Conservation (phyloP, 345 rosid genomes). For the Excoecaria agallocha region DNA sequence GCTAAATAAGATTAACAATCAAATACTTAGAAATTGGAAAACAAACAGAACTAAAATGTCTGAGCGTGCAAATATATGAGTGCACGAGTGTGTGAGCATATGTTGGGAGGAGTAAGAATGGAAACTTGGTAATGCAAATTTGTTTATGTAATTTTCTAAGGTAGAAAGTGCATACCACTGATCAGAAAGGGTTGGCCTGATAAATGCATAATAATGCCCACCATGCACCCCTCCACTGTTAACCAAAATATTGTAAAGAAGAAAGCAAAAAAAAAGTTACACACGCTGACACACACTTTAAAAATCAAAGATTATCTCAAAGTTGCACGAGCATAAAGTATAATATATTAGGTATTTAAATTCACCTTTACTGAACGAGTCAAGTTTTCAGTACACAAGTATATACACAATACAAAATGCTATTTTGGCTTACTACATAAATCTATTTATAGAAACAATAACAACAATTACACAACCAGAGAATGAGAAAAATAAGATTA, state of each 20-base stretch:
- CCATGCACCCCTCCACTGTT: slow-evolving; percentile 98
- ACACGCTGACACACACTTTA: background rate
- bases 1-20: background rate
- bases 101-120: background rate
- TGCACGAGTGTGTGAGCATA: background rate
- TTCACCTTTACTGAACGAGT: background rate
- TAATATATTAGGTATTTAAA: background rate
- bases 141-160: background rate
- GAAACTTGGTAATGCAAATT: background rate
- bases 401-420: background rate
- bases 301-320: background rate
- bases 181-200: slow-evolving; percentile 90
- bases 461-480: background rate
- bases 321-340: background rate
- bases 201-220: slow-evolving; percentile 97
- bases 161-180: slow-evolving; percentile 60
- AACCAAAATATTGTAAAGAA: slow-evolving; percentile 75
- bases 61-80: background rate
- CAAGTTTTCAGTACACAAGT: background rate
- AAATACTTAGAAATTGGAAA: background rate
- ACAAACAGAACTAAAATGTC: background rate
- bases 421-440: background rate
- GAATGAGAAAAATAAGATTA: background rate
- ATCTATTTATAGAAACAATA: background rate
- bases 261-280: background rate